Base-by-base conservation (phyloP, 2,329 filamentous ascomycete genomes). In the Colletotrichum lini region DNA sequence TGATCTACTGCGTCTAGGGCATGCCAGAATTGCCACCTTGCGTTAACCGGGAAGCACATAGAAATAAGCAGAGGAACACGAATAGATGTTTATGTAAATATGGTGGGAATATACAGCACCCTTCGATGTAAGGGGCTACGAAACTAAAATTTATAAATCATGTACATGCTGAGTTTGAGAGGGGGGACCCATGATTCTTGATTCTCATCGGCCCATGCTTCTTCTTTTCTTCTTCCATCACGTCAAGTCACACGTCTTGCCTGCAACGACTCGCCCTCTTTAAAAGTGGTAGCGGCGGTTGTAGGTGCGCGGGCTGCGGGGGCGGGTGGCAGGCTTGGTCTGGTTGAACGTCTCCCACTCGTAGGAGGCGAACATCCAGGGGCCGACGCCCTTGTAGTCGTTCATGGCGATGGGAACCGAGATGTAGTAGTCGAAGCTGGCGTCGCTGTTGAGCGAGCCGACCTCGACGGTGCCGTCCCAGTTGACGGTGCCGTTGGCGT, bases 381-480 rank as follows among this genome's bases (percentile, higher is more conserved):
- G 74, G 44, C 72, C 73, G 18, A 73, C 73, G 10, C 74, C 74
- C 65, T 74, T 74, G 69, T 71, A 74, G 64, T 75, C 73, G 65
- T 75, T 74, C 54, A 62, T 57, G 50, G 64, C 58, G 15, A 72
- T 67, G 44, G 45, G 38, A 9, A 72, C 58, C 15, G 26, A 21
- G 47, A 23, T 72, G 69, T 72, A 72, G 69, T 72, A 72, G 78
- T 87, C 82, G 74, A 87, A 89, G n/a, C 81, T 82, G 6, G 83
- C 87, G 73, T 85, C 80, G 16, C 84, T 83, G 73, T 81, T 84
- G 72, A 89, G 75, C 65, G 84, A 87, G 63, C 87, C 86, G 18
- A 89, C 87, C 58, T 81, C 77, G 2, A 89, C 87, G 0, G 87
- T 89, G 2, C 85, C 85, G 72, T 86, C 83, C 78, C 83, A 88